Percentiles rank a stretch among this genome's conserved stretches.
Conservation (phyloP, 306 rosid species). For the Vigna radiata region DNA sequence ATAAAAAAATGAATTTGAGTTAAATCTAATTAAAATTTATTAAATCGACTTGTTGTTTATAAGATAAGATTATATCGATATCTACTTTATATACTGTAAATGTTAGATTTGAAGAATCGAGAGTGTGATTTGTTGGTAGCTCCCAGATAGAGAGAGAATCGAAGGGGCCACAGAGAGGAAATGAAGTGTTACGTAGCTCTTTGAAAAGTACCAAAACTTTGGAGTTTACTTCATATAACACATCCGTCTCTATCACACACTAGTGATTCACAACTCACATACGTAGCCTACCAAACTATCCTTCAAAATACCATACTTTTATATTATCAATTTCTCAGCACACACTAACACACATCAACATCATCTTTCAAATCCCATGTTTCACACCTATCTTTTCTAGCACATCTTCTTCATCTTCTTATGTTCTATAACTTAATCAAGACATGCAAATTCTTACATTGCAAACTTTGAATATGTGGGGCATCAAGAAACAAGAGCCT, state of each 20-base stretch:
- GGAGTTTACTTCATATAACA: constrained; percentile 34
- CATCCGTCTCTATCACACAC: constrained; percentile 42
- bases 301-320: background rate
- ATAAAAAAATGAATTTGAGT: too few relatives aligned
- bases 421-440: too few relatives aligned
- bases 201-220: constrained; percentile 49
- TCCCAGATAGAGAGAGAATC: too few relatives aligned
- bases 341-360: background rate
- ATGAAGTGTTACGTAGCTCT: constrained; percentile 32
- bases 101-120: too few relatives aligned
- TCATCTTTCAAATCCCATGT: background rate
- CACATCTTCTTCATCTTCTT: too few relatives aligned
- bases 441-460: background rate
- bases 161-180: background rate
- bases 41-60: too few relatives aligned
- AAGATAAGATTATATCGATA: too few relatives aligned
- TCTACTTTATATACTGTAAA: too few relatives aligned
- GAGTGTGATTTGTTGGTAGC: too few relatives aligned
- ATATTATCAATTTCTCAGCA: background rate
- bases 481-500: background rate
- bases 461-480: background rate
- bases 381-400: too few relatives aligned
- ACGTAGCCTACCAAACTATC: constrained; percentile 60
- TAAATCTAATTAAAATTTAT: too few relatives aligned
- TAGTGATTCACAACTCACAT: constrained; percentile 48